Evolutionary conservation across 2,329 filamentous ascomycete genomes (phyloP), one percentile per base, ranked within the genome.

Genomic region (Stemphylium vesicarium): DNA sequence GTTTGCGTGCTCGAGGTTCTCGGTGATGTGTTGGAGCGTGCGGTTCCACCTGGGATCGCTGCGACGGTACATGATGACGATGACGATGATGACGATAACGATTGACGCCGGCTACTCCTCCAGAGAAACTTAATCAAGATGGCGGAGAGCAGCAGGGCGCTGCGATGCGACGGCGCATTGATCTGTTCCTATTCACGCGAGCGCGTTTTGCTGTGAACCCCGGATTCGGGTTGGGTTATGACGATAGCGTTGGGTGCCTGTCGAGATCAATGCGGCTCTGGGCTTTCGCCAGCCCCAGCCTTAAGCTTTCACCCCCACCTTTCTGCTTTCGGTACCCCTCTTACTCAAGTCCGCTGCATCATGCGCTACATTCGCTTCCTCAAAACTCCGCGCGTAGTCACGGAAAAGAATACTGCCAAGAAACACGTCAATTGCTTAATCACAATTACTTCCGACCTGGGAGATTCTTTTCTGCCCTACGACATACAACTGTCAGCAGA

Each of bases 1-100:
- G 57, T 96, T 96, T 41, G 91, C 92, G 29, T 90, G 85, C 77
- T 97, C 94, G 76, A 96, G 87, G 69, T 94, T 96, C 65, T 95
- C 90, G 6, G 91, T 89, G 73, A 97, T 88, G 72, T 95, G 91
- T 75, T 97, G 96, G 85, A 96, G 91, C 67, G 91, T 92, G 77
- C 96, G 92, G 64, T 93, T 91, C 76, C 96, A 87, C 69, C 93
- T 90, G 57, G 93, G 93, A 77, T 97, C 93, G 71, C 78, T 81
- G 69, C 83, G 81, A 64, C 84, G 81, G 76, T 86, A 87, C 83
- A 85, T 86, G 63, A 60, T 49, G 60, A 43, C 56, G 62, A 50
- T 39, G 57, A 43, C 49, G 63, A 60, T 49, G 60, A 43, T 57
- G 62, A 50, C 40, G 57, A 43, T 50, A 50, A 57, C 41, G 41